These are phyloP conservation scores for Leccinum colubrinum DNA, from an alignment of 1,284 basidiomycete species.

Conservation along the genomic window DNA sequence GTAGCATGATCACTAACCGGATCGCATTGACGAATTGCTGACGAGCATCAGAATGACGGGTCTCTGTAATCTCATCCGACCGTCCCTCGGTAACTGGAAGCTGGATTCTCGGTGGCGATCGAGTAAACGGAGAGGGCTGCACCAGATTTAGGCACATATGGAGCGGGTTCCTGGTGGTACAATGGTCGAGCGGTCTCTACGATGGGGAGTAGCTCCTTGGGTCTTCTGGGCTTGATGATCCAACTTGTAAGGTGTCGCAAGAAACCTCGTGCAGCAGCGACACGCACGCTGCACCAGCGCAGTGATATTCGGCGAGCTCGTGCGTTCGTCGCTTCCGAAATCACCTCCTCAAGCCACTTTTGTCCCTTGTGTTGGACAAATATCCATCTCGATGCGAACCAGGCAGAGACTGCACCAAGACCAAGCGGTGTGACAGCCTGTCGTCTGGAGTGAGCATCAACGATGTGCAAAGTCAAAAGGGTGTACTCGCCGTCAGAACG, in stretches of 20 bases:
- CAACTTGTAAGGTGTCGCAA: constrained; percentile 22
- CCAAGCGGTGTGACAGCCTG: constrained; percentile 65
- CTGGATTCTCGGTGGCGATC: constrained; percentile 26
- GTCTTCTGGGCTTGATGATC: constrained; percentile 31
- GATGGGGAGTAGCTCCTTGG: constrained; percentile 26
- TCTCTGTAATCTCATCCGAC: constrained; percentile 26
- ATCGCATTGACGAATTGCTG: constrained; percentile 43
- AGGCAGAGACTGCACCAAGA: constrained; percentile 68
- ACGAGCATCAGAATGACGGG: constrained; percentile 32
- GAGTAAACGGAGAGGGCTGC: constrained; percentile 24
- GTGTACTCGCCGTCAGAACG: constrained; percentile 56
- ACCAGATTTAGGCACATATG: constrained; percentile 18
- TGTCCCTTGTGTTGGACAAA: constrained; percentile 66
- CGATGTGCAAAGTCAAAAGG: neutral
- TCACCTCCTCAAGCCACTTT: constrained; percentile 73
- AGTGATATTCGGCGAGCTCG: constrained; percentile 24
- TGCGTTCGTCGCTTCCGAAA: constrained; percentile 48
- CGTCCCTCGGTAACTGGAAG: constrained; percentile 30
- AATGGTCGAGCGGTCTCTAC: constrained; percentile 20
- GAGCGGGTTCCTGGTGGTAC: constrained; percentile 22
- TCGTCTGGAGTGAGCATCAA: constrained; percentile 11
- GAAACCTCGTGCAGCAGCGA: constrained; percentile 23
- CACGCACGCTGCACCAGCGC: constrained; percentile 24
- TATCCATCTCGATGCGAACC: constrained; percentile 74
- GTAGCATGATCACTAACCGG: constrained; percentile 48